A percentile compares a stretch with the other conserved stretches of the same genome.
These are phyloP conservation scores for Crataegus laevigata DNA, from an alignment of 306 rosid species.

Conservation along the genomic window DNA sequence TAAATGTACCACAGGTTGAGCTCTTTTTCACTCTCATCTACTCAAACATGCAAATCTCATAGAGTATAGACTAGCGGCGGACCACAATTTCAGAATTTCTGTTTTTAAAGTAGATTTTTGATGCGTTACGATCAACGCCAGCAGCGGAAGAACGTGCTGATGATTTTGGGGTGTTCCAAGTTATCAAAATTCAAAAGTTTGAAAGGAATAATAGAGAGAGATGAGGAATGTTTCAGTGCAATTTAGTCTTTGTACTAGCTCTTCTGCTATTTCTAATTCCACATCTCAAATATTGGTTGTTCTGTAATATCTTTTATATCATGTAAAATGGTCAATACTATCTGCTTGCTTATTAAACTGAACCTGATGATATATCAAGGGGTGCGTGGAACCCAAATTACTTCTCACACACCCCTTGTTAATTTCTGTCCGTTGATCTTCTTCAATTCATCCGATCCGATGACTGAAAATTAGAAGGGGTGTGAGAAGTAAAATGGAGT, in stretches of 20 bases:
- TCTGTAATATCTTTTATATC: not conserved
- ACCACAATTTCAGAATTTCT: slow-evolving; percentile 10
- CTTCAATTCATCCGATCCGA: too few species aligned
- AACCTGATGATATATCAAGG: too few species aligned
- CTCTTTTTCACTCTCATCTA: slow-evolving; percentile 80
- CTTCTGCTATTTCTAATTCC: not conserved
- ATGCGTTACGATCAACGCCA: slow-evolving; percentile 26
- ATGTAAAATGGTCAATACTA: not conserved
- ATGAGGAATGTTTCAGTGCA: slow-evolving; percentile 18
- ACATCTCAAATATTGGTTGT: slow-evolving; percentile 13
- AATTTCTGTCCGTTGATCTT: too few species aligned
- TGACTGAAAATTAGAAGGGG: too few species aligned
- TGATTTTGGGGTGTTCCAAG: slow-evolving; percentile 9
- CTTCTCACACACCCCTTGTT: too few species aligned
- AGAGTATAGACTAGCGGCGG: slow-evolving; percentile 35
- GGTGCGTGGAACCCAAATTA: too few species aligned
- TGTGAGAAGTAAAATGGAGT: too few species aligned
- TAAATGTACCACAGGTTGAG: slow-evolving; percentile 61
- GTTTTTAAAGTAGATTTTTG: slow-evolving; percentile 19
- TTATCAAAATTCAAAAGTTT: slow-evolving; percentile 11
- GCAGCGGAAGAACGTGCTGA: slow-evolving; percentile 23
- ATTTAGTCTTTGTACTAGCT: slow-evolving; percentile 2
- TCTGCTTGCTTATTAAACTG: too few species aligned
- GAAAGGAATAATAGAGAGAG: slow-evolving; percentile 17
- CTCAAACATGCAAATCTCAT: slow-evolving; percentile 50